Conservation (phyloP, 495 filamentous ascomycete genomes). For the Entonaema liquescens region DNA sequence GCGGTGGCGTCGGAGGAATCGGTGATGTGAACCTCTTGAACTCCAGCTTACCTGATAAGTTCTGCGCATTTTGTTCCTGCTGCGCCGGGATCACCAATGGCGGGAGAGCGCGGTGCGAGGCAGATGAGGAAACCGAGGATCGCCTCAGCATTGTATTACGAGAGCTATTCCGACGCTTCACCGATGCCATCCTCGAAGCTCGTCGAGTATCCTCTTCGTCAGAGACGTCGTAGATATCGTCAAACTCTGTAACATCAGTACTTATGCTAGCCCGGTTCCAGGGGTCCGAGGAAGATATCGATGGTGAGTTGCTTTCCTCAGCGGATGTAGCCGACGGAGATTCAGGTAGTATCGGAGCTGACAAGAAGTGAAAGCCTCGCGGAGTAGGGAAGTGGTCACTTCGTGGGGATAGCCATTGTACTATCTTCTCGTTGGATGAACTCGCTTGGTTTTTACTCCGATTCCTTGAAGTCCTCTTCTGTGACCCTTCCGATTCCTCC, state of each 20-base stretch:
- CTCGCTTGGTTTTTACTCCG: conserved; percentile 46
- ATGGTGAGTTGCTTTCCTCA: conserved; percentile 58
- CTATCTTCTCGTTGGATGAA: conserved; percentile 60
- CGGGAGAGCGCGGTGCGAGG: conserved; percentile 61
- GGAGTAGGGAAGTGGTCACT: conserved; percentile 71
- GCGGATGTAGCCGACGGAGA: conserved; percentile 56
- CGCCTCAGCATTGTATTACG: conserved; percentile 43
- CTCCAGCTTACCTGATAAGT: conserved; percentile 52
- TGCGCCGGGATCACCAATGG: conserved; percentile 74
- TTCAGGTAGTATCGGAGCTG: conserved; percentile 60
- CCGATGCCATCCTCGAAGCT: conserved; percentile 41
- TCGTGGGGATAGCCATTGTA: conserved; percentile 64
- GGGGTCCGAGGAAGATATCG: conserved; percentile 59
- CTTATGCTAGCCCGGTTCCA: conserved; percentile 64
- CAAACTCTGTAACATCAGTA: conserved; percentile 72
- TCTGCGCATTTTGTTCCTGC: conserved; percentile 42
- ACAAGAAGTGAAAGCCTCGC: conserved; percentile 64
- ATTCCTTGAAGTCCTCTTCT: conserved; percentile 38
- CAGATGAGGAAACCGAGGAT: conserved; percentile 43
- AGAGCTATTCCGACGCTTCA: conserved; percentile 49
- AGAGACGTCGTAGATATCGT: conserved; percentile 86
- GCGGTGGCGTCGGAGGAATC: conserved; percentile 77
- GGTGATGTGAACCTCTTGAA: conserved; percentile 71
- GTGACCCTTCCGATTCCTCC: conserved; percentile 59
- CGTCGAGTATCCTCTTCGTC: conserved; percentile 62